Conservation (phyloP, 2,329 filamentous ascomycete genomes). For the Fusarium concolor region DNA sequence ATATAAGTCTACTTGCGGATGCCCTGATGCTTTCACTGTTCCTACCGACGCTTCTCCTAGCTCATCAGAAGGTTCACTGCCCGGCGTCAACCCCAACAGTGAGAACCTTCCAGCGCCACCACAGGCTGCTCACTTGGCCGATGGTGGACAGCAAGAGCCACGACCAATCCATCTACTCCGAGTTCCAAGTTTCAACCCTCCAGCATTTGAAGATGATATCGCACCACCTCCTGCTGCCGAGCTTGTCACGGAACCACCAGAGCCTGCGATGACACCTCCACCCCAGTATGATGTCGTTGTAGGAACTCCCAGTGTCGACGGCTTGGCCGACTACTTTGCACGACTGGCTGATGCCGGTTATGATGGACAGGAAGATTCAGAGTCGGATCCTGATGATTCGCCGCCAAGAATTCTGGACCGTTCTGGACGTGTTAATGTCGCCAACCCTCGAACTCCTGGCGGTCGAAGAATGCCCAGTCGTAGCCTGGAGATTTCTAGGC, state of each 20-base stretch:
- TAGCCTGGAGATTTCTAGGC: constrained; percentile 66
- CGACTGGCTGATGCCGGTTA: constrained; percentile 79
- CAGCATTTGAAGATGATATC: constrained; percentile 82
- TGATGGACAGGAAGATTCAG: constrained; percentile 54
- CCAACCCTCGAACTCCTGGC: constrained; percentile 67
- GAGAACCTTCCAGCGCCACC: constrained; percentile 61
- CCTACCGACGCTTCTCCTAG: constrained; percentile 75
- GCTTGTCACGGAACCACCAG: constrained; percentile 35
- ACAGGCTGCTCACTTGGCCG: constrained; percentile 63
- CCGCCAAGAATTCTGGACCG: constrained; percentile 62
- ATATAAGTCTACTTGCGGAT: constrained; percentile 63
- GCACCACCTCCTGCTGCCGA: constrained; percentile 52
- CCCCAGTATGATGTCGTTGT: constrained; percentile 86
- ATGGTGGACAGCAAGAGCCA: constrained; percentile 55
- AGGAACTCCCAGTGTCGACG: constrained; percentile 73
- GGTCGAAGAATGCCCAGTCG: constrained; percentile 65
- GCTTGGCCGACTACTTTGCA: constrained; percentile 87
- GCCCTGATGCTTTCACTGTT: constrained; percentile 63
- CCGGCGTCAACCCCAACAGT: constrained; percentile 52
- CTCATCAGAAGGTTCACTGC: constrained; percentile 66
- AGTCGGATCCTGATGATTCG: constrained; percentile 58
- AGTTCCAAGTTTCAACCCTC: constrained; percentile 87
- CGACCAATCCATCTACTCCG: constrained; percentile 88
- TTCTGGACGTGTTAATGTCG: constrained; percentile 67
- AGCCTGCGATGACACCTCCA: constrained; percentile 76